A percentile compares a stretch with the other conserved stretches of the same genome.
Conservation (phyloP, 2,329 filamentous ascomycete genomes). For the Cladorrhinum sp. region DNA sequence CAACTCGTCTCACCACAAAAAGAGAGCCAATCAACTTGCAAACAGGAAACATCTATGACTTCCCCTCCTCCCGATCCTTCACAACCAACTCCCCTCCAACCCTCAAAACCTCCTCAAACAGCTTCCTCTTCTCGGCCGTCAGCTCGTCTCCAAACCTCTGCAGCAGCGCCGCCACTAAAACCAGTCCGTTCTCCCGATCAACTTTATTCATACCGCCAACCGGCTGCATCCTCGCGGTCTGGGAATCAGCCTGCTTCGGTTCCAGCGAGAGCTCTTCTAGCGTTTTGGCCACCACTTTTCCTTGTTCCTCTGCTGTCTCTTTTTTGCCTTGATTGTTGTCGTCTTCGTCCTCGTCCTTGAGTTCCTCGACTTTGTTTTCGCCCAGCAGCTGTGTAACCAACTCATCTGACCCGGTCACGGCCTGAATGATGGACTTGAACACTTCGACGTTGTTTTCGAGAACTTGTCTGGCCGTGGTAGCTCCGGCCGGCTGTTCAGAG, state of each 20-base stretch:
- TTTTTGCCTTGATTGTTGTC: slow-evolving; percentile 15
- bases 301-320: slow-evolving; percentile 21
- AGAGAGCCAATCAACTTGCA: too few relatives aligned
- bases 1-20: too few relatives aligned
- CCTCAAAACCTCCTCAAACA: slow-evolving; percentile 49
- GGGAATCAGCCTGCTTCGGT: slow-evolving; percentile 46
- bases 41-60: too few relatives aligned
- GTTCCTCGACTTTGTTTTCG: neutral
- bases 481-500: slow-evolving; percentile 43
- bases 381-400: slow-evolving; percentile 9
- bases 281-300: slow-evolving; percentile 18
- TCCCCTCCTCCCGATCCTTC: slow-evolving; percentile 23
- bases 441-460: slow-evolving; percentile 37
- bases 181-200: slow-evolving; percentile 60
- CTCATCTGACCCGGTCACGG: slow-evolving; percentile 43
- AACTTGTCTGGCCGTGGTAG: slow-evolving; percentile 42
- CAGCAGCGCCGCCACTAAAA: slow-evolving; percentile 55
- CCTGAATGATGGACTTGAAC: slow-evolving; percentile 43
- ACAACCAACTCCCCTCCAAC: slow-evolving; percentile 47
- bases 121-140: slow-evolving; percentile 35
- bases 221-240: slow-evolving; percentile 28
- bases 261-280: slow-evolving; percentile 39
- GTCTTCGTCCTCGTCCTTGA: slow-evolving; percentile 1
- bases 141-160: slow-evolving; percentile 42
- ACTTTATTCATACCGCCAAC: slow-evolving; percentile 46